Conservation (phyloP, 129 eudicot species). For the Flaveria sonorensis region DNA sequence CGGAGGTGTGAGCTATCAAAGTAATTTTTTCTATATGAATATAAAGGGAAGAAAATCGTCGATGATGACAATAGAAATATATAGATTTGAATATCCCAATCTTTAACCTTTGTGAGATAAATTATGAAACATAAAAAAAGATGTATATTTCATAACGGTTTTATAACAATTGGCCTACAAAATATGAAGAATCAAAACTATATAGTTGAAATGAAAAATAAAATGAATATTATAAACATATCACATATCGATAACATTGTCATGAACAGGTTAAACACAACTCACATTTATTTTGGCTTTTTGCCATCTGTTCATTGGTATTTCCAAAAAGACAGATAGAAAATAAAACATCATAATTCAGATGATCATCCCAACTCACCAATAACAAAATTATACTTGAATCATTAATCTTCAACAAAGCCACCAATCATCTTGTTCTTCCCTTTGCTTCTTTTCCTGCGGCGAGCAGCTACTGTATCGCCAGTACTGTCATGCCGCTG, state of each 20-base stretch:
- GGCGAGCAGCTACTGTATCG: not conserved
- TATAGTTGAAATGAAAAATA: conserved; percentile 5
- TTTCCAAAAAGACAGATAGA: conserved; percentile 29
- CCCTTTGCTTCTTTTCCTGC: conserved; percentile 37
- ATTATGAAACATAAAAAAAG: not conserved
- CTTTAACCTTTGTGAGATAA: conserved; percentile 26
- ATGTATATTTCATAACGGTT: not conserved
- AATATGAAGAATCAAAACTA: not conserved
- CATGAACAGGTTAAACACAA: conserved; percentile 35
- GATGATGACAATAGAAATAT: conserved; percentile 12
- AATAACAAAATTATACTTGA: conserved; percentile 23
- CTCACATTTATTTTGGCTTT: conserved; percentile 39
- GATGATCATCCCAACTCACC: conserved; percentile 27
- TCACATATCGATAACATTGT: conserved; percentile 19
- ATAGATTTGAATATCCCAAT: not conserved
- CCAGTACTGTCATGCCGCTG: conserved; percentile 26
- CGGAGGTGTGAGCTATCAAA: not conserved
- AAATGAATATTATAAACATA: conserved; percentile 5
- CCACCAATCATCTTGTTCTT: conserved; percentile 26
- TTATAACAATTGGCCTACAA: not conserved
- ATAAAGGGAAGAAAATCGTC: not conserved
- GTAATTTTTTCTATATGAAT: no score
- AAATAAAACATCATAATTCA: conserved; percentile 19
- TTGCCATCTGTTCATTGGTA: conserved; percentile 33
- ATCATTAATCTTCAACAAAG: conserved; percentile 31